phyloP scores from a whole-genome alignment of 2,329 filamentous ascomycete species.

The Aspergillus floridensis region DNA sequence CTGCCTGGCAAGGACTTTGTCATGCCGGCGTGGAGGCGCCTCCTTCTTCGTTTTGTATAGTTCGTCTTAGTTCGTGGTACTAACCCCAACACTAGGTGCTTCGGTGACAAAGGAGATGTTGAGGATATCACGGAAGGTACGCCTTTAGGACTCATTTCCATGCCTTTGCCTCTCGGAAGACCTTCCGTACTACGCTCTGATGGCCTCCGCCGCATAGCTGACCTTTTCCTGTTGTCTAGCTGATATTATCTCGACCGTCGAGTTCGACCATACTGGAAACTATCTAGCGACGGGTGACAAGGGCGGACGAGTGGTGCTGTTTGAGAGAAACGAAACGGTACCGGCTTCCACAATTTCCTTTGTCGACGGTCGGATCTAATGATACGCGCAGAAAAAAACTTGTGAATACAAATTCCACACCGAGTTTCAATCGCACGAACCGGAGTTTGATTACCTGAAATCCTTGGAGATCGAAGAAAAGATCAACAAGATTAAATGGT shows the following conservation, averaged over 20 bases:
- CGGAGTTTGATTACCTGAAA: constrained; percentile 98
- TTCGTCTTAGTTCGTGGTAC: constrained; percentile 2
- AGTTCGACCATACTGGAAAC: constrained; percentile 54
- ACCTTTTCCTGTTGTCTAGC: constrained; percentile 28
- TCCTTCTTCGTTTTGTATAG: neutral
- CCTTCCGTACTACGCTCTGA: neutral
- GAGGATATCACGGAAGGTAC: constrained; percentile 97
- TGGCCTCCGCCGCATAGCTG: neutral
- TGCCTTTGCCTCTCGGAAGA: neutral
- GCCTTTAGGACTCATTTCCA: constrained; percentile 12
- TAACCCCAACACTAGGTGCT: constrained; percentile 67
- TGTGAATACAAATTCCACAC: constrained; percentile 99
- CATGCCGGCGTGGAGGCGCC: neutral
- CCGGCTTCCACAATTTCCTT: constrained; percentile 6
- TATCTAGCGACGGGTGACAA: constrained; percentile 54
- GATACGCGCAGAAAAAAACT: constrained; percentile 79
- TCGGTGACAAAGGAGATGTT: constrained; percentile 98
- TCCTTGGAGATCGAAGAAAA: constrained; percentile 99
- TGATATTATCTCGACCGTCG: constrained; percentile 53
- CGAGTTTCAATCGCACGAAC: constrained; percentile 98
- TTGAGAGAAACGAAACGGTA: constrained; percentile 86
- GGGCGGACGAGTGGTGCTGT: constrained; percentile 51
- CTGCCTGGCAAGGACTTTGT: neutral
- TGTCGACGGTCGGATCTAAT: constrained; percentile 31
- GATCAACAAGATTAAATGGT: constrained; percentile 99